Conservation (phyloP, 352 stramenopile genomes). For the Peronospora belbahrii region DNA sequence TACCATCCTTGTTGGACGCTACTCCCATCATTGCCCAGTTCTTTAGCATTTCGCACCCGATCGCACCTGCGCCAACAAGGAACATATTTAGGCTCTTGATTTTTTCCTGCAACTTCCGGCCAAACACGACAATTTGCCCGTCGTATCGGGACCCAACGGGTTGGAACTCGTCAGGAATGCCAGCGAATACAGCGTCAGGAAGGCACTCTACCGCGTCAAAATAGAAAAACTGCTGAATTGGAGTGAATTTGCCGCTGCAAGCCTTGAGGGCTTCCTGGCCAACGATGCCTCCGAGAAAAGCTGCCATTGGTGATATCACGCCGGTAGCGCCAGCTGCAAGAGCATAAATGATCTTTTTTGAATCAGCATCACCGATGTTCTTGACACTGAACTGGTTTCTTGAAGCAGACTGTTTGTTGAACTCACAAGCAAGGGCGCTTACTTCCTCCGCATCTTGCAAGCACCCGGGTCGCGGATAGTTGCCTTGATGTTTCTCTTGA, state of each 20-base stretch:
- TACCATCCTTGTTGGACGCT: slow-evolving; percentile 70
- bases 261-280: slow-evolving; percentile 98
- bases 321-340: slow-evolving; percentile 86
- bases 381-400: slow-evolving; percentile 62
- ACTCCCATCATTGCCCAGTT: slow-evolving; percentile 99
- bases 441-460: slow-evolving; percentile 82
- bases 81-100: slow-evolving; percentile 91
- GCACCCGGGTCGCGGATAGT: slow-evolving; percentile 86
- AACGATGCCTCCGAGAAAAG: slow-evolving; percentile 95
- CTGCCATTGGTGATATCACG: slow-evolving; percentile 94
- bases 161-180: slow-evolving; percentile 45
- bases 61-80: slow-evolving; percentile 96
- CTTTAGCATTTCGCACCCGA: slow-evolving; percentile 99
- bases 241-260: slow-evolving; percentile 98
- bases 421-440: slow-evolving; percentile 55
- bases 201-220: slow-evolving; percentile 97
- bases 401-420: slow-evolving; percentile 66
- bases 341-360: slow-evolving; percentile 62
- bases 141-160: slow-evolving; percentile 86
- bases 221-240: slow-evolving; percentile 99
- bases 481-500: slow-evolving; percentile 53
- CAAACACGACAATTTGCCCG: slow-evolving; percentile 89
- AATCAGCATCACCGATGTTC: slow-evolving; percentile 50
- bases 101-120: slow-evolving; percentile 63
- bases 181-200: slow-evolving; percentile 71